phyloP scores from a whole-genome alignment of 805 yeast genomes.

The Suhomyces tanzawaensis region DNA sequence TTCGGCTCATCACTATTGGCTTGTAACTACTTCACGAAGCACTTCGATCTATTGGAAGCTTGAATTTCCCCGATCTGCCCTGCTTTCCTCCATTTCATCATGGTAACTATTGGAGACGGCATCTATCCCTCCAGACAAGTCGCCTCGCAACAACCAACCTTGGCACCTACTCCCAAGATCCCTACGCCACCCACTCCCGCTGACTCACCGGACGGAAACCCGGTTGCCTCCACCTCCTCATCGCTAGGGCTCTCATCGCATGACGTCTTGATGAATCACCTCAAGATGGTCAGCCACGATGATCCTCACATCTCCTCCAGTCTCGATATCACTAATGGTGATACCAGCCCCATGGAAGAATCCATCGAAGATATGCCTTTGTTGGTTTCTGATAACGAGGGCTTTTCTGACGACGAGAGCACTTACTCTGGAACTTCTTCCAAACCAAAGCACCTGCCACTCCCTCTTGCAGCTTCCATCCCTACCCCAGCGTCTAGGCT shows the following conservation, averaged over 20 bases:
- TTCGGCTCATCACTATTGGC: neutral
- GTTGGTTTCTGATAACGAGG: slow-evolving; percentile 33
- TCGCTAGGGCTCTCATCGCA: slow-evolving; percentile 6
- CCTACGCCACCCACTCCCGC: slow-evolving; percentile 7
- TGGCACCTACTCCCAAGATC: neutral
- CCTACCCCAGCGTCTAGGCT: neutral
- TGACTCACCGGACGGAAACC: neutral
- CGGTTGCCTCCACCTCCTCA: neutral
- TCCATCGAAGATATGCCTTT: slow-evolving; percentile 29
- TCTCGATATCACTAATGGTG: slow-evolving; percentile 9
- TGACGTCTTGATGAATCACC: slow-evolving; percentile 7
- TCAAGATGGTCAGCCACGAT: neutral
- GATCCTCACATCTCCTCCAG: slow-evolving; percentile 2
- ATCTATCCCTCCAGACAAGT: slow-evolving; percentile 8
- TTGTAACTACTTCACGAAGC: neutral
- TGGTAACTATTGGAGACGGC: slow-evolving; percentile 15
- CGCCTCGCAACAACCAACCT: neutral
- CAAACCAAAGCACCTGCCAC: neutral
- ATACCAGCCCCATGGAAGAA: slow-evolving; percentile 4
- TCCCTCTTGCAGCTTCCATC: neutral
- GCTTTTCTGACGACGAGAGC: slow-evolving; percentile 26
- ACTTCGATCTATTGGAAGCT: slow-evolving; percentile 3
- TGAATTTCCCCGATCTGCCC: slow-evolving; percentile 9
- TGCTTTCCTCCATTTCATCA: slow-evolving; percentile 5
- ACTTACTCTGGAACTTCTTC: slow-evolving; percentile 10